Base-by-base conservation (phyloP, 2,329 filamentous ascomycete species). In the Colletotrichum spaethianum region DNA sequence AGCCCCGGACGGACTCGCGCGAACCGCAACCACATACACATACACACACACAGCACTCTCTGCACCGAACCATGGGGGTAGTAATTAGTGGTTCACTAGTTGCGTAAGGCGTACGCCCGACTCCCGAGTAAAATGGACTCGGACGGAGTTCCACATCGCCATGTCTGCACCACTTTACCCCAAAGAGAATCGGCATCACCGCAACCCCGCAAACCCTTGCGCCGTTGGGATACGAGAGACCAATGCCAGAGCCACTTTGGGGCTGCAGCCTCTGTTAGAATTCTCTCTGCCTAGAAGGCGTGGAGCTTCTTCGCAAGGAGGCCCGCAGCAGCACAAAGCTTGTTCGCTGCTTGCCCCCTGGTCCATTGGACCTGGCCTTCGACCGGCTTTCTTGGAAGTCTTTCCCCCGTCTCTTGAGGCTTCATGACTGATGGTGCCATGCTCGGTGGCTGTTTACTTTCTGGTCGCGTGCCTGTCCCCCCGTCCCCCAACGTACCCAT, bases 241-340 rank as follows among this genome's bases (percentile, higher is more conserved):
- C 26, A 33, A 20, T 56, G 42, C 55, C 57, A 67, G 48, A 63
- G 61, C 44, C 53, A 50, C 20, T 60, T 52, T 33, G 46, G 12
- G 44, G 33, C 64, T 12, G 46, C 64, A 50, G 36, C 23, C 38
- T 53, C 56, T 20, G 38, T n/a, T 7, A 23, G 20, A 36, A 55
- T 61, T 36, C 42, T 46, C 26, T 26, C 59, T 44, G 56, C 56
- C 38, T 42, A 59, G 38, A 28, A 28, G 48, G 59, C 14, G 40
- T 36, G 52, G 42, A 28, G 33, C 26, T 48, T 65, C 53, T 60
- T 26, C 38, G 44, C 38, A 56, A 31, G 52, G 52, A 50, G 50
- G 38, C 66, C 61, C 62, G 62, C 67, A 66, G 28, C 28, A 65
- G 20, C 57, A 46, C 52, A 72, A 72, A 72, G 69, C 65, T 72